A percentile compares a stretch with the other conserved stretches of the same genome.
These are phyloP conservation scores for Tetrastigma voinierianum DNA, from an alignment of 164 flowering plant species.

Conservation along the genomic window DNA sequence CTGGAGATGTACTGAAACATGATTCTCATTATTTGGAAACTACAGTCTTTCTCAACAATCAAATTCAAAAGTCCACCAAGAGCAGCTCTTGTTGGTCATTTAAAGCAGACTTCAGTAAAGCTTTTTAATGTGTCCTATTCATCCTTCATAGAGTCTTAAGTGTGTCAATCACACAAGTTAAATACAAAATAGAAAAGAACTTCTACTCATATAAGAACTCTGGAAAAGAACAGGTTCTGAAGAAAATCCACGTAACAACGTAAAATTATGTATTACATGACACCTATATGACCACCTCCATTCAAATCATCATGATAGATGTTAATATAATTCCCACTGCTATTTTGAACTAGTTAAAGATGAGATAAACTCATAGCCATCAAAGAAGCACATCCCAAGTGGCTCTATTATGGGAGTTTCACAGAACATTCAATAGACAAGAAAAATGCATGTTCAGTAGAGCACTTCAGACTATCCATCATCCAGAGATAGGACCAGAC, in stretches of 20 bases:
- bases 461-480: conserved; percentile 4
- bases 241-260: neutral
- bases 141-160: neutral
- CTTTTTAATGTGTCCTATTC: neutral
- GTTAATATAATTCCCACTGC: neutral
- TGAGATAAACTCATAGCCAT: neutral
- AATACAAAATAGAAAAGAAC: no score
- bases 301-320: neutral
- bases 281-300: neutral
- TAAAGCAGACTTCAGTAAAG: neutral
- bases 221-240: neutral
- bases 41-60: neutral
- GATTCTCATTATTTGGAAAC: neutral
- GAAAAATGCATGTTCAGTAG: neutral
- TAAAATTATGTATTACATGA: neutral
- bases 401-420: conserved; percentile 1
- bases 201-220: neutral
- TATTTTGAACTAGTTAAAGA: neutral
- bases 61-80: neutral
- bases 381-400: neutral
- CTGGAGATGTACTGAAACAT: neutral
- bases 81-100: neutral
- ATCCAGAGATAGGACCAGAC: no score
- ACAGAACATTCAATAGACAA: neutral
- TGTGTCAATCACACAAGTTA: no score